These are phyloP conservation scores for Fusarium longipes DNA, from an alignment of 2,329 filamentous ascomycete genomes.

Conservation along the genomic window DNA sequence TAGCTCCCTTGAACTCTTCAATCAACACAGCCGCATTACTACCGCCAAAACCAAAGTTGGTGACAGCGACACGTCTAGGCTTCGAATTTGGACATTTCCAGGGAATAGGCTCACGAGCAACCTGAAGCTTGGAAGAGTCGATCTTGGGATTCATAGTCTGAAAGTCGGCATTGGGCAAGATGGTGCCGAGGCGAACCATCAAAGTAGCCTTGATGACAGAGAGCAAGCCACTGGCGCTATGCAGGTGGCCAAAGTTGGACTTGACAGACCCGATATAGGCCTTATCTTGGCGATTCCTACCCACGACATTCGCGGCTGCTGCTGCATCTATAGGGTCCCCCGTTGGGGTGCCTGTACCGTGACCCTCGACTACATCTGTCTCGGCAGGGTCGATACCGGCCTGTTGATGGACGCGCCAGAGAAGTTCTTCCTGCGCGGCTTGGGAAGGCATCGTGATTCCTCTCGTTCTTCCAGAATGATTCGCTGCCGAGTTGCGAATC, in stretches of 20 bases:
- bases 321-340: background rate
- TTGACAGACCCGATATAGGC: background rate
- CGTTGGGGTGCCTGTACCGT: background rate
- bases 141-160: background rate
- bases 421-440: background rate
- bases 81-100: background rate
- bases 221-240: background rate
- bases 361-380: background rate
- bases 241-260: background rate
- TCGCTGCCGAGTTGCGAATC: background rate
- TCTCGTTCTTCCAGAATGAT: background rate
- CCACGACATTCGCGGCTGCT: background rate
- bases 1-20: background rate
- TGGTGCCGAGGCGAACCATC: background rate
- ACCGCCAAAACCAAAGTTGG: background rate
- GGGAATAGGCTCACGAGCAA: background rate
- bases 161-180: background rate
- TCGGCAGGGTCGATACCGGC: background rate
- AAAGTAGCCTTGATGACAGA: background rate
- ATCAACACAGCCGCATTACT: background rate
- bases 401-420: background rate
- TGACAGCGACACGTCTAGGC: background rate
- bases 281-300: background rate
- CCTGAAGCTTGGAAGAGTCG: background rate
- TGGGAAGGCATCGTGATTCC: background rate